Percentiles rank a stretch among this genome's conserved stretches.
Conservation (phyloP, 2,329 filamentous ascomycete species). For the Phaeosphaeriaceae sp. region DNA sequence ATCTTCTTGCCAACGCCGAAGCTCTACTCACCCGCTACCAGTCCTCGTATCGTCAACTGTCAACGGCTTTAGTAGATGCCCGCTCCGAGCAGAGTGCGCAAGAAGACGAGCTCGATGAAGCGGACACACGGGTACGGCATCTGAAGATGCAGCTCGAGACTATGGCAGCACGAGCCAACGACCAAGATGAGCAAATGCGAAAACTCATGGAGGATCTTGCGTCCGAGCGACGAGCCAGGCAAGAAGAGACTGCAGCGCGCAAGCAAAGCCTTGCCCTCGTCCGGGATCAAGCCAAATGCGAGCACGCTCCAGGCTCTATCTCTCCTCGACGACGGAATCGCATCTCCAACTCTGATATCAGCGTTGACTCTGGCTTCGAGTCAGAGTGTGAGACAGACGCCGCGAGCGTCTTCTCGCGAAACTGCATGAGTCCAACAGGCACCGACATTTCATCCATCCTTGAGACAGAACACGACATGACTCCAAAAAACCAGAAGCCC, state of each 20-base stretch:
- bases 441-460: slow-evolving; percentile 44
- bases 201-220: slow-evolving; percentile 42
- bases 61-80: slow-evolving; percentile 54
- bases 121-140: slow-evolving; percentile 62
- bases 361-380: slow-evolving; percentile 65
- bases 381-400: slow-evolving; percentile 62
- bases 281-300: slow-evolving; percentile 22
- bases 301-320: slow-evolving; percentile 24
- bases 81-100: slow-evolving; percentile 63
- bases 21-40: slow-evolving; percentile 62
- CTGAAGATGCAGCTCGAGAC: slow-evolving; percentile 67
- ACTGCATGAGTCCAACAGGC: slow-evolving; percentile 46
- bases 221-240: slow-evolving; percentile 40
- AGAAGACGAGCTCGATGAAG: slow-evolving; percentile 67
- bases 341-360: slow-evolving; percentile 43
- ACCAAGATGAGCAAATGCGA: slow-evolving; percentile 63
- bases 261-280: slow-evolving; percentile 41
- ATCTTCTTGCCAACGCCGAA: slow-evolving; percentile 63
- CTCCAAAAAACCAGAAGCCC: slow-evolving; percentile 40
- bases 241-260: slow-evolving; percentile 44
- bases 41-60: slow-evolving; percentile 58
- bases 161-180: slow-evolving; percentile 61
- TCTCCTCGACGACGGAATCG: slow-evolving; percentile 39
- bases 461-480: slow-evolving; percentile 38
- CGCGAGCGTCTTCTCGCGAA: slow-evolving; percentile 49